Evolutionary conservation across 2,329 filamentous ascomycete genomes (phyloP), one percentile per base, ranked within the genome.

Genomic region (Diplodia scrobiculata): DNA sequence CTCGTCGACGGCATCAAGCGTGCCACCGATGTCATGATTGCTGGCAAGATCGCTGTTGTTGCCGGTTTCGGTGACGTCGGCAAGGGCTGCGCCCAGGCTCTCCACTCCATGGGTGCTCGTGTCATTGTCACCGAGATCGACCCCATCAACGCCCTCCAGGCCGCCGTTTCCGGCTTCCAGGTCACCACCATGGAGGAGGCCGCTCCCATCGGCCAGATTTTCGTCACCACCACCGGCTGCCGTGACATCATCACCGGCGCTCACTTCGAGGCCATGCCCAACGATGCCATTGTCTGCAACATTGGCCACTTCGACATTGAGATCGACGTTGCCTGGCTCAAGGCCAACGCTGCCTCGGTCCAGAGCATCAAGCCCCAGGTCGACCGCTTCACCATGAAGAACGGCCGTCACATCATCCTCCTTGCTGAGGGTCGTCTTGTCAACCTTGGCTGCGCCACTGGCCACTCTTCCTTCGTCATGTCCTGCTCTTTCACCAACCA

Each of bases 401-500:
- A 80, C 83, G 95, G 95, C 83, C 89, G 91, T 76, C 90, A 98
- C 87, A 93, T 99, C 86, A 96, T 99, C 83, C 92, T 99, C 76
- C 89, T 99, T 71, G 95, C 95, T 70, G 95, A 98, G 86, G 95
- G 95, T 74, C 94, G 95, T 86, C 91, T 99, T 72, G 95, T 99
- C 84, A 99, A 99, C 90, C 87, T 99, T 75, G 95, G 95, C 82
- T 99, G 95, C 83, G 95, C 95, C 79, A 99, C 95, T 71, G 95
- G 95, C 73, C 95, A 99, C 90, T 97, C 93, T 73, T 98, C 94
- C 63, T 99, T 99, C 83, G 95, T 99, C 86, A 98, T 99, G 95
- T 97, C 93, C 75, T 99, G 95, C 90, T 98, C 94, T 71, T 99
- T 99, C 90, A 96, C 93, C 87, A 99, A 99, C 90, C 95, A 99